phyloP scores from a whole-genome alignment of 2,329 filamentous ascomycete genomes.

The Neofusicoccum laricinum region DNA sequence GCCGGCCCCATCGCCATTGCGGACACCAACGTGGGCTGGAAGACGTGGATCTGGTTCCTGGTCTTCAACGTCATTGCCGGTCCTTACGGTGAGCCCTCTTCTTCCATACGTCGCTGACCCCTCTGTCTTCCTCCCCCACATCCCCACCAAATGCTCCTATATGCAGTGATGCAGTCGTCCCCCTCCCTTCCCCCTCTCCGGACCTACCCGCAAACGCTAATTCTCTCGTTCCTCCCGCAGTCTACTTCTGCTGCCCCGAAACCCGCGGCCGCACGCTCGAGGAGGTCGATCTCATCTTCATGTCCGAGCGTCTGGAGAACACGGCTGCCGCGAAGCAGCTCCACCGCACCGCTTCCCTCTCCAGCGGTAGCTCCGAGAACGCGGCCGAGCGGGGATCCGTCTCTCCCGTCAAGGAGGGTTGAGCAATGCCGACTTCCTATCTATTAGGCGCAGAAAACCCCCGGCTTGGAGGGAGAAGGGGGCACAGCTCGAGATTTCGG shows the following conservation, averaged over 20 bases:
- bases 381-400: background rate
- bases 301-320: constrained; percentile 10
- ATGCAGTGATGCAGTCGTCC: background rate
- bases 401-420: background rate
- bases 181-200: background rate
- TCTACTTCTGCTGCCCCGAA: constrained; percentile 29
- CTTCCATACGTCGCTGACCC: background rate
- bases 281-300: constrained; percentile 23
- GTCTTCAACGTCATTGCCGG: constrained; percentile 33
- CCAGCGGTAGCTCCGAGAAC: background rate
- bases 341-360: background rate
- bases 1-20: constrained; percentile 34
- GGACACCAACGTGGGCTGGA: constrained; percentile 29
- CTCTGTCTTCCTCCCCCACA: background rate
- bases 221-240: background rate
- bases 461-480: background rate
- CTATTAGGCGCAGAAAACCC: background rate
- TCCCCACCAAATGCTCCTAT: too few species aligned
- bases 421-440: background rate
- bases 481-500: background rate
- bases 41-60: constrained; percentile 33
- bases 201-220: background rate
- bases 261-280: constrained; percentile 29
- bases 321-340: constrained; percentile 15
- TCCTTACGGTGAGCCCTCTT: constrained; percentile 23